Percentiles rank a stretch among this genome's conserved stretches.
phyloP scores from a whole-genome alignment of 768 basidiomycete genomes.

The Pisolithus marmoratus region DNA sequence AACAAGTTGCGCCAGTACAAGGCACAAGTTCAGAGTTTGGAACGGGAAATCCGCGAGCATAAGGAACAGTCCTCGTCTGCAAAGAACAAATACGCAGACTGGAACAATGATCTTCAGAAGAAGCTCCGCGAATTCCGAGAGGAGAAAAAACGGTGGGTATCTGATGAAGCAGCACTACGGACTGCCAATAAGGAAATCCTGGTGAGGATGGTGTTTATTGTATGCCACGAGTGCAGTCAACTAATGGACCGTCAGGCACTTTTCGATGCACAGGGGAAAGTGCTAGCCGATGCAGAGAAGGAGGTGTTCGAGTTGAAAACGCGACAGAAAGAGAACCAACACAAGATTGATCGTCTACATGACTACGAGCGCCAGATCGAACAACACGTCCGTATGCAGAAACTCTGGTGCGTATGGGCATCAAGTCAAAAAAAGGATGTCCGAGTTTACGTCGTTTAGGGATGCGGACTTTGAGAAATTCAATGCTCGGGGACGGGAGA shows the following conservation, averaged over 20 bases:
- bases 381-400: slow-evolving; percentile 70
- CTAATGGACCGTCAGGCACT: slow-evolving; percentile 40
- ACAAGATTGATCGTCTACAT: slow-evolving; percentile 72
- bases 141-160: slow-evolving; percentile 73
- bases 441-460: slow-evolving; percentile 37
- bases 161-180: slow-evolving; percentile 62
- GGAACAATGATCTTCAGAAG: slow-evolving; percentile 77
- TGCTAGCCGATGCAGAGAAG: slow-evolving; percentile 62
- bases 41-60: slow-evolving; percentile 66
- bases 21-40: slow-evolving; percentile 57
- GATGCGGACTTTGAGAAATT: slow-evolving; percentile 69
- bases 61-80: slow-evolving; percentile 66
- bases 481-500: slow-evolving; percentile 55
- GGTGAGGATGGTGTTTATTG: slow-evolving; percentile 31
- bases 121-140: slow-evolving; percentile 70
- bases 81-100: slow-evolving; percentile 77
- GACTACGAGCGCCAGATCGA: slow-evolving; percentile 90
- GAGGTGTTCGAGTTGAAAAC: slow-evolving; percentile 72
- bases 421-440: background rate
- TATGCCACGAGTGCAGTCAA: background rate
- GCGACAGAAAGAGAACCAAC: slow-evolving; percentile 68
- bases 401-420: slow-evolving; percentile 56
- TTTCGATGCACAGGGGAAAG: slow-evolving; percentile 61
- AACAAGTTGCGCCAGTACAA: slow-evolving; percentile 80
- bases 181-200: slow-evolving; percentile 66